Evolutionary conservation across 2,329 filamentous ascomycete genomes (phyloP), one percentile per base, ranked within the genome.

Genomic region (Aureobasidium subglaciale): DNA sequence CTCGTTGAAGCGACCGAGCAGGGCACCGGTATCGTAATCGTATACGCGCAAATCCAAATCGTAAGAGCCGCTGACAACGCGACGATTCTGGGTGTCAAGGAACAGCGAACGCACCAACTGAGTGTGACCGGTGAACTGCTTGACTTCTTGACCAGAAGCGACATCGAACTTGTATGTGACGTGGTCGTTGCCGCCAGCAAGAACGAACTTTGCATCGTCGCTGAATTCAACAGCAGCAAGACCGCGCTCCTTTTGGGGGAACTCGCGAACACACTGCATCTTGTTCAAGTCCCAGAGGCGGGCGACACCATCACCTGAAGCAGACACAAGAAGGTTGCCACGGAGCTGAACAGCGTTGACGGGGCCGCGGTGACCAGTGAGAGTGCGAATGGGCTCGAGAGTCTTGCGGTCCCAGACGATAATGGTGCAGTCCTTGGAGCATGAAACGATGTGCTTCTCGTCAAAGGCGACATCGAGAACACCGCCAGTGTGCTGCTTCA

Each of bases 271-370:
- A 63, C 88, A 89, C 65, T 87, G 85, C 54, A 90, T 91, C 35
- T 88, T 90, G 63, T 90, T 85, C 57, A 97, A 85, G 68, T 96
- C 95, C 93, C 93, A 99, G 57, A 99, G 78, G 74, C 95, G 95
- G 60, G 95, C 90, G 49, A 87, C 81, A 63, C 93, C 93, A 70
- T 99, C 93, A 56, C 93, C 93, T 55, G 88, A 93, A 67, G 93
- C 96, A 45, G 88, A 95, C 27, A 96, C 91, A 46, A 97, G 85
- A 6, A 90, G 86, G 71, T 96, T 92, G 58, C 90, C 92, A 54
- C 92, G 87, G 70, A 99, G 83, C 73, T 97, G 92, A 5, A 99
- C 90, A 1, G 93, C 91, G 67, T 99, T 99, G 62, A 99, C 93
- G 1, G 93, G 93, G 0, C 93, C 93, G 2, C 83, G 79, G 70